Percentiles rank a stretch among this genome's conserved stretches.
Conservation (phyloP, 2,329 filamentous ascomycete species). For the Colletotrichum simmondsii region DNA sequence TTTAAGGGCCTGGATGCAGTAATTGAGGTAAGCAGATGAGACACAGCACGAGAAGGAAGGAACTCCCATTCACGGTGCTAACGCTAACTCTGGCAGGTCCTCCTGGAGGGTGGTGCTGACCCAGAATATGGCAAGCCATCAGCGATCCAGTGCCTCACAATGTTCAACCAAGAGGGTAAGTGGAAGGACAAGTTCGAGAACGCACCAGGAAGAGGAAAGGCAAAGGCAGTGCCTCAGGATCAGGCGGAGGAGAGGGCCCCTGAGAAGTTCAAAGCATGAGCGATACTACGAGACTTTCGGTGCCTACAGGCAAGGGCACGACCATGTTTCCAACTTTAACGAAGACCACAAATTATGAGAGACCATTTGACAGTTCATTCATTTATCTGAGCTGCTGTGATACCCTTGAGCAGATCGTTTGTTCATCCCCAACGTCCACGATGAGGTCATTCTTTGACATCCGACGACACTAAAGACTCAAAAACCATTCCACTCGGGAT, state of each 20-base stretch:
- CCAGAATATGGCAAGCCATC: slow-evolving; percentile 62
- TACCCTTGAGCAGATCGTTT: not conserved
- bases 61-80: not conserved
- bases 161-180: slow-evolving; percentile 63
- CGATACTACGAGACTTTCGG: not conserved
- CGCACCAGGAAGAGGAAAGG: slow-evolving; percentile 60
- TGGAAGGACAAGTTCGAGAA: slow-evolving; percentile 62
- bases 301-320: not conserved
- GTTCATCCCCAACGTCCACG: not conserved
- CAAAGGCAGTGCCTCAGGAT: slow-evolving; percentile 31
- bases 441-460: not conserved
- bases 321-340: not conserved
- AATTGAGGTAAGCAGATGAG: slow-evolving; percentile 54
- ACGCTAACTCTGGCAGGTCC: slow-evolving; percentile 43
- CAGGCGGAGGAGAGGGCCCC: slow-evolving; percentile 18
- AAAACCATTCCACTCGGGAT: slow-evolving; percentile 7
- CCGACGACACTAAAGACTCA: not conserved
- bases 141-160: slow-evolving; percentile 57
- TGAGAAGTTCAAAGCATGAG: slow-evolving; percentile 28
- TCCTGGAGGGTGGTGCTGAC: slow-evolving; percentile 64
- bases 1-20: slow-evolving; percentile 77
- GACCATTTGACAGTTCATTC: not conserved
- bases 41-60: no score
- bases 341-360: not conserved
- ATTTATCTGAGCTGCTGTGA: not conserved